Percentiles rank a stretch among this genome's conserved stretches.
Conservation (phyloP, 164 flowering plant genomes). For the Annona squamosa region DNA sequence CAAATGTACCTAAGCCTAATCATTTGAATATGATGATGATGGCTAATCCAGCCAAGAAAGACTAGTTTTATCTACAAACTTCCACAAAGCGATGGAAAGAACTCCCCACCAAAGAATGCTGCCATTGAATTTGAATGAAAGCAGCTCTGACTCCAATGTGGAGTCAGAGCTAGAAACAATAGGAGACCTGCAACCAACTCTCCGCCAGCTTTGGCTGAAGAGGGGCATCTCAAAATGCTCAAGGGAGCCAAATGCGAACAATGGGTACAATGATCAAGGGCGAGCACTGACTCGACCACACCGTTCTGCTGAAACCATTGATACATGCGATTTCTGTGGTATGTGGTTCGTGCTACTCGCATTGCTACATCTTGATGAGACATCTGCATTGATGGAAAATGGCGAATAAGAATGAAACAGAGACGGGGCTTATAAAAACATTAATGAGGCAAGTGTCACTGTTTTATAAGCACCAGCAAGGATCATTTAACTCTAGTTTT, state of each 20-base stretch:
- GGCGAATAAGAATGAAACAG: neutral
- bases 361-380: conserved; percentile 26
- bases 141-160: neutral
- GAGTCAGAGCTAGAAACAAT: neutral
- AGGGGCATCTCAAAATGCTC: neutral
- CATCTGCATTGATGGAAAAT: neutral
- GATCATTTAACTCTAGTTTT: no score
- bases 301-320: conserved; percentile 19
- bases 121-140: neutral
- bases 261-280: neutral
- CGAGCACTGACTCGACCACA: neutral
- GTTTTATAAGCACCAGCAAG: neutral
- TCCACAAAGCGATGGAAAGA: neutral
- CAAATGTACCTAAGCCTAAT: neutral
- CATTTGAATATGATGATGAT: neutral
- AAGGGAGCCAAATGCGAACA: neutral
- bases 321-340: conserved; percentile 12
- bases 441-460: neutral
- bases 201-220: neutral
- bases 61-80: neutral
- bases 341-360: conserved; percentile 39
- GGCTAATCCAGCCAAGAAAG: neutral
- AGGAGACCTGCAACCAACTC: neutral
- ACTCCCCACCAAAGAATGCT: conserved; percentile 3
- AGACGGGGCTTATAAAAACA: neutral